Evolutionary conservation across 1,139 yeast genomes (phyloP).

Genomic region (Saccharomyces hybrid): DNA sequence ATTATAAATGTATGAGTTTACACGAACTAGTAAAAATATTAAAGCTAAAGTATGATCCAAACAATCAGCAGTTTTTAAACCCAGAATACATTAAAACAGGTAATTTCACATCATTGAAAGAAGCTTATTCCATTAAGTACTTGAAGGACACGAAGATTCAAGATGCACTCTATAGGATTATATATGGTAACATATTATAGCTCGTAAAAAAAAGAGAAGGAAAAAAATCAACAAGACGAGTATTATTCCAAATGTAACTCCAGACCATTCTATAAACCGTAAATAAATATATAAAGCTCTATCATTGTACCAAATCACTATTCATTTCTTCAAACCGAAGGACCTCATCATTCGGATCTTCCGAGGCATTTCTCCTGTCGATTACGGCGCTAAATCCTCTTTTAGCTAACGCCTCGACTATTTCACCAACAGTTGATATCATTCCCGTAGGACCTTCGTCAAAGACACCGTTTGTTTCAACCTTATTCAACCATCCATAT

Average conservation of each 20-base stretch:
- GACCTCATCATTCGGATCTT: conserved; percentile 15
- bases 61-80: conserved; percentile 32
- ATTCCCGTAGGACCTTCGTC: conserved; percentile 69
- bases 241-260: background rate
- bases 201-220: conserved; percentile 1
- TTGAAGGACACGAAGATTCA: conserved; percentile 32
- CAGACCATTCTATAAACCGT: background rate
- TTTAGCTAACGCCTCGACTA: conserved; percentile 30
- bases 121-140: conserved; percentile 16
- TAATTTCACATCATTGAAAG: conserved; percentile 25
- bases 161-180: conserved; percentile 32
- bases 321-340: conserved; percentile 15
- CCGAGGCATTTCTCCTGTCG: background rate
- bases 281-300: conserved; percentile 1
- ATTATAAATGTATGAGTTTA: conserved; percentile 32
- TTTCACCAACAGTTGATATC: conserved; percentile 53
- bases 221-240: background rate
- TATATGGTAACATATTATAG: conserved; percentile 18
- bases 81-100: conserved; percentile 27
- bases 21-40: conserved; percentile 36
- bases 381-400: conserved; percentile 7
- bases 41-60: conserved; percentile 35
- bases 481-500: conserved; percentile 60
- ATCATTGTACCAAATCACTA: conserved; percentile 7
- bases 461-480: conserved; percentile 43